These are phyloP conservation scores for Hibiscus syriacus DNA, from an alignment of 345 rosid species.

Conservation along the genomic window DNA sequence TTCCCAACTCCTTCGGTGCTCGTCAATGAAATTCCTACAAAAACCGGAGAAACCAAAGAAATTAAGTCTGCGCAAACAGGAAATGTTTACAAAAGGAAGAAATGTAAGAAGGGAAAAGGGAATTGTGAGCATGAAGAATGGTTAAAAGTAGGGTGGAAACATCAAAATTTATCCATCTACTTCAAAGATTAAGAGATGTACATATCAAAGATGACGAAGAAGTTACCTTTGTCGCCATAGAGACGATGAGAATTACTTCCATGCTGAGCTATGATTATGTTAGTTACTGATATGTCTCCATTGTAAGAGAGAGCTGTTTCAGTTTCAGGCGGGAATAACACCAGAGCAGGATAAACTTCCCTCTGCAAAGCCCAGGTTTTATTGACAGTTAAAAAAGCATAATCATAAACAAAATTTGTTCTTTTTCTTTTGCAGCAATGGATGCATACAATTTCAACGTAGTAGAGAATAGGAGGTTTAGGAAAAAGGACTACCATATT, in stretches of 20 bases:
- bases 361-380: constrained; percentile 42
- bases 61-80: neutral
- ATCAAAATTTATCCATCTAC: neutral
- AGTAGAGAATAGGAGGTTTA: neutral
- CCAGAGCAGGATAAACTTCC: constrained; percentile 72
- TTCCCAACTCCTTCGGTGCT: constrained; percentile 26
- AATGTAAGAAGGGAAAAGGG: neutral
- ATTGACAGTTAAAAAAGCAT: neutral
- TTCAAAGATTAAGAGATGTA: neutral
- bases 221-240: constrained; percentile 43
- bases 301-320: constrained; percentile 44
- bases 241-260: constrained; percentile 56
- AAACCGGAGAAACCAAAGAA: neutral
- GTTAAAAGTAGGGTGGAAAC: neutral
- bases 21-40: constrained; percentile 45
- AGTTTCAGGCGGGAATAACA: constrained; percentile 73
- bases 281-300: constrained; percentile 65
- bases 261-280: constrained; percentile 50
- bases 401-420: neutral
- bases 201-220: neutral
- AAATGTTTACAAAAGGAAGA: neutral
- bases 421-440: neutral
- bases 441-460: neutral
- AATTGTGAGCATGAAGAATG: neutral
- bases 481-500: neutral